Conservation (phyloP, 2,329 filamentous ascomycete genomes). For the Colletotrichum higginsianum region DNA sequence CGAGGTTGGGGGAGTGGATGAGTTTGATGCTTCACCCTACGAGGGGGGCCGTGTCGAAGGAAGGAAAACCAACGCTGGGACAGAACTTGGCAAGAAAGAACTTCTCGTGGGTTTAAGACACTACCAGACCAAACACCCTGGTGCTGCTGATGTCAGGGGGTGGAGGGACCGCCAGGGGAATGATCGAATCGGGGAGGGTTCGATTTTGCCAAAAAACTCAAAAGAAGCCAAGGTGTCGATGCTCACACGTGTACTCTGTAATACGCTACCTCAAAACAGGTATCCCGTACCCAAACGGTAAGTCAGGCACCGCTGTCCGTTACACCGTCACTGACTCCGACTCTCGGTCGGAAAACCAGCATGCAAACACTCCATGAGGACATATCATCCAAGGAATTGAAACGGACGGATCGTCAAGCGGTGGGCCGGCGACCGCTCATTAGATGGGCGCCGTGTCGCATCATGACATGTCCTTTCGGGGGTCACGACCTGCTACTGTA, state of each 20-base stretch:
- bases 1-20: background rate
- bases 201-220: conserved; percentile 12
- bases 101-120: conserved; percentile 1
- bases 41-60: background rate
- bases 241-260: conserved; percentile 22
- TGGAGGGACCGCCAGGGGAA: background rate
- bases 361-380: conserved; percentile 22
- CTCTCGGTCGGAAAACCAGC: conserved; percentile 19
- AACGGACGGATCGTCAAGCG: conserved; percentile 33
- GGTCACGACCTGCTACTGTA: conserved; percentile 3
- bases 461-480: conserved; percentile 7
- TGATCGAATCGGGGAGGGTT: conserved; percentile 10
- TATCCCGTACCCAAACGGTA: no score
- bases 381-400: no score
- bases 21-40: background rate
- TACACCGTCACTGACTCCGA: conserved; percentile 3
- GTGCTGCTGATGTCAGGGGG: no score
- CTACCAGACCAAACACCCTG: conserved; percentile 10
- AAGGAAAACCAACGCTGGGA: conserved; percentile 6
- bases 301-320: background rate
- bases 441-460: conserved; percentile 11
- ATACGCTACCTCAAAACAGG: no score
- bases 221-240: conserved; percentile 15
- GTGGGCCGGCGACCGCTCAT: background rate
- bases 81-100: conserved; percentile 10